phyloP scores from a whole-genome alignment of 2,329 filamentous ascomycete genomes.

The Arthrobotrys iridis region DNA sequence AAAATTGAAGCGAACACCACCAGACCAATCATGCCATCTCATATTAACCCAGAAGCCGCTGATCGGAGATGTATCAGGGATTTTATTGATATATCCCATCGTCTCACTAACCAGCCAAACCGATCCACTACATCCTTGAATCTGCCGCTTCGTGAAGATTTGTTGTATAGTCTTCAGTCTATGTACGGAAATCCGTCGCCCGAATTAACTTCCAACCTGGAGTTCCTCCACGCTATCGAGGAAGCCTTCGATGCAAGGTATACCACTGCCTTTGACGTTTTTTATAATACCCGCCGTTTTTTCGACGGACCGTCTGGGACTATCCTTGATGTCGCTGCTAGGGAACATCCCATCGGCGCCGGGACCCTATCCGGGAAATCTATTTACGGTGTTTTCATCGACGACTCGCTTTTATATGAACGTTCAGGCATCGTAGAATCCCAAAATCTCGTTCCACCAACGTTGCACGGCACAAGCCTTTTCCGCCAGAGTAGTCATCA shows the following conservation, averaged over 20 bases:
- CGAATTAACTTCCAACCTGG: not conserved
- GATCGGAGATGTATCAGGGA: not conserved
- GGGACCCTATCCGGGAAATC: conserved; percentile 20
- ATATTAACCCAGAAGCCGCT: not conserved
- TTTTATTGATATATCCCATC: not conserved
- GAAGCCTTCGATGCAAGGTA: conserved; percentile 40
- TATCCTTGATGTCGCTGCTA: not conserved
- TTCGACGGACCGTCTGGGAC: conserved; percentile 21
- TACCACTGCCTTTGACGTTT: conserved; percentile 34
- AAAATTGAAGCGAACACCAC: not conserved
- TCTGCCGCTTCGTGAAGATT: not conserved
- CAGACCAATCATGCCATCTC: not conserved
- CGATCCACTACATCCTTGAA: not conserved
- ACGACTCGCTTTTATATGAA: not conserved
- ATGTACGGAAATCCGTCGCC: not conserved
- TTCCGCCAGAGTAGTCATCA: not conserved
- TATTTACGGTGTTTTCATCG: conserved; percentile 36
- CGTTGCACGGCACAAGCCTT: not conserved
- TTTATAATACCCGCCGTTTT: conserved; percentile 44
- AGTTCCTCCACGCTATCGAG: conserved; percentile 13
- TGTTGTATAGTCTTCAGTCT: not conserved
- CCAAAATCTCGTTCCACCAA: not conserved
- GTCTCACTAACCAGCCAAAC: not conserved
- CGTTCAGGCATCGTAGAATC: not conserved
- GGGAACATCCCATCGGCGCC: not conserved